Percentiles rank a stretch among this genome's conserved stretches.
Conservation (phyloP, 164 flowering plant species). For the Litsea cubeba region DNA sequence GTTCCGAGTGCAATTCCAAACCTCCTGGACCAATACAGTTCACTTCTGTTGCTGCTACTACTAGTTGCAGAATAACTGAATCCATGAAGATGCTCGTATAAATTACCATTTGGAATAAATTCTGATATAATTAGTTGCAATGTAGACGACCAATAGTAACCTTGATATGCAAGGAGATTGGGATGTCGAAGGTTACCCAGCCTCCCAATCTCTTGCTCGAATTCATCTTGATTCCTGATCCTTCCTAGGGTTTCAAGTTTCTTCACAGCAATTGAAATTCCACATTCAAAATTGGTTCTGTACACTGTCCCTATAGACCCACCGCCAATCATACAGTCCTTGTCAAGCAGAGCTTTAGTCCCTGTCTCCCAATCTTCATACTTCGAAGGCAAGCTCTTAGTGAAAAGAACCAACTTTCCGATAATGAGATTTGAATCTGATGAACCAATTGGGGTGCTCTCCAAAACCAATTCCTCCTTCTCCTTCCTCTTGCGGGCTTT, state of each 20-base stretch:
- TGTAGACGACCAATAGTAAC: conserved; percentile 89
- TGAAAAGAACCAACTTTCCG: conserved; percentile 92
- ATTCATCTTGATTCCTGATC: conserved; percentile 91
- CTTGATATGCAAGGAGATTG: conserved; percentile 74
- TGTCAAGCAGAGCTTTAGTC: conserved; percentile 87
- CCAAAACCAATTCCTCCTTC: conserved; percentile 39
- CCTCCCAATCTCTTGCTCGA: conserved; percentile 89
- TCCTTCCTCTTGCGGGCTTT: conserved; percentile 46
- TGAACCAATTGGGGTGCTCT: conserved; percentile 71
- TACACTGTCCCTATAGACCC: conserved; percentile 91
- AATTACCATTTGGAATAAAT: conserved; percentile 69
- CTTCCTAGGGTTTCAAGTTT: conserved; percentile 88
- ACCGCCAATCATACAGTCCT: conserved; percentile 74
- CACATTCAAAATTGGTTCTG: conserved; percentile 77
- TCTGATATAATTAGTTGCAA: conserved; percentile 85
- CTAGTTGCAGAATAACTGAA: conserved; percentile 54
- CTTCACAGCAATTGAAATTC: conserved; percentile 85
- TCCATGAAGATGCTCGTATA: conserved; percentile 78
- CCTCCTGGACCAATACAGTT: conserved; percentile 72
- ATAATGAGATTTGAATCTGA: conserved; percentile 75
- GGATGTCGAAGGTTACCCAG: conserved; percentile 69
- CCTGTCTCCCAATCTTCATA: conserved; percentile 99
- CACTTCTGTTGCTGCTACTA: conserved; percentile 47
- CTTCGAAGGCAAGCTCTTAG: conserved; percentile 83
- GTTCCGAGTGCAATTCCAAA: conserved; percentile 83